Base-by-base conservation (phyloP, 352 stramenopile species). In the Bremia lactucae region DNA sequence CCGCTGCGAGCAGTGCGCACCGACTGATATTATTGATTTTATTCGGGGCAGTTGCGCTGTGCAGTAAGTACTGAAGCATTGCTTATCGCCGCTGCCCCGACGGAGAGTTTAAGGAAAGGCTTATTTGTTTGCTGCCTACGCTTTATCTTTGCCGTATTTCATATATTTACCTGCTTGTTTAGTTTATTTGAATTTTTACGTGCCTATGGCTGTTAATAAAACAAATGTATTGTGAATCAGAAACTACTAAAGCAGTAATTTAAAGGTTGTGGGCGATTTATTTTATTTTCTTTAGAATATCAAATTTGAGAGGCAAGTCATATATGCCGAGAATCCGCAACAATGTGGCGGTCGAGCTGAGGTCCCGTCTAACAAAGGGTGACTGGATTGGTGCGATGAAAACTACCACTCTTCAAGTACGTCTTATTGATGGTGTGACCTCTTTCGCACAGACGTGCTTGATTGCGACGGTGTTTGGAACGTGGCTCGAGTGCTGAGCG, bases 401-500 rank as follows among this genome's bases (percentile, higher is more conserved):
- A n/a, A n/a, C n/a, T n/a, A n/a, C n/a, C n/a, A n/a, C n/a, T n/a
- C n/a, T n/a, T n/a, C n/a, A n/a, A n/a, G n/a, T n/a, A n/a, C n/a
- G n/a, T n/a, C n/a, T 26, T 49, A 13, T 31, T 31, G 18, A 41
- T 26, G 26, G 11, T 15, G 20, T 25, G 20, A 21, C 9, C 11
- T 38, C 8, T 34, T 3, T 34, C 41, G 0, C 35, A 20, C 40
- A 86, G 73, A 86, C 37, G 71, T 82, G 2, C 45, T 86, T 57
- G 70, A 86, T 36, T 33, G 41, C 36, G 70, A 78, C 41, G 73
- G 68, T 14, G 61, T 77, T 25, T 86, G 73, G 73, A 86, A 86
- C 36, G 70, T 82, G 15, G 73, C 70, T 29, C 63, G 64, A 35
- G 64, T 83, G 26, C 39, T 79, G 23, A 53, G 45, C 10, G 34